A percentile compares a stretch with the other conserved stretches of the same genome.
Conservation (phyloP, 2,329 filamentous ascomycete species). For the Pestalotiopsis sp. region DNA sequence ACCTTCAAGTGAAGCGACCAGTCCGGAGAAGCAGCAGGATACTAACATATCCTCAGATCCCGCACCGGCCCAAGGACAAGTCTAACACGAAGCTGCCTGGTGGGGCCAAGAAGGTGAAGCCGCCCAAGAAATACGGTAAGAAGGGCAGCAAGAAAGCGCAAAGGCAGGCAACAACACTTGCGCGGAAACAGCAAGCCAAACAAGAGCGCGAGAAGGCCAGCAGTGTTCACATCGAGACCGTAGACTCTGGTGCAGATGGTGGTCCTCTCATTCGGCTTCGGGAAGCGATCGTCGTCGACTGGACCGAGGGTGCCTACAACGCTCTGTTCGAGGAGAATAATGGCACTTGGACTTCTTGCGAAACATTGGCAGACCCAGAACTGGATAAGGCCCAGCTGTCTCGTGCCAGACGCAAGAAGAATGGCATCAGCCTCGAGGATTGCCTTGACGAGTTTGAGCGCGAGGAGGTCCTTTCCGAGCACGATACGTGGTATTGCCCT, state of each 20-base stretch:
- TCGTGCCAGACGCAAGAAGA: constrained; percentile 67
- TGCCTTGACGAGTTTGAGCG: constrained; percentile 95
- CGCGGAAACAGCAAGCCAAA: constrained; percentile 31
- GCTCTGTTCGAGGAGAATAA: constrained; percentile 66
- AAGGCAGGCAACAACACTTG: constrained; percentile 33
- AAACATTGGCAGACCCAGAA: constrained; percentile 61
- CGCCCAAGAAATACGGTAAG: constrained; percentile 47
- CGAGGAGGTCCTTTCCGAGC: constrained; percentile 88
- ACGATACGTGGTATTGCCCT: constrained; percentile 97
- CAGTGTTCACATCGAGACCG: constrained; percentile 29
- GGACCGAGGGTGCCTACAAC: constrained; percentile 72
- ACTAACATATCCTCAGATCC: constrained; percentile 14
- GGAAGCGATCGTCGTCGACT: constrained; percentile 87
- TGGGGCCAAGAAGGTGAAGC: constrained; percentile 51
- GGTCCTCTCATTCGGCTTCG: constrained; percentile 75
- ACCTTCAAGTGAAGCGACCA: not conserved
- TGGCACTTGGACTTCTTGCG: constrained; percentile 56
- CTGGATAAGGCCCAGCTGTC: constrained; percentile 64
- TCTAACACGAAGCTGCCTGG: constrained; percentile 23
- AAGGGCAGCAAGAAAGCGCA: constrained; percentile 50
- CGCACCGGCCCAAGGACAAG: constrained; percentile 20
- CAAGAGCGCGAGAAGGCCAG: constrained; percentile 20
- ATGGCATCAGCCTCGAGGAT: constrained; percentile 82
- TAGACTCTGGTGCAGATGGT: constrained; percentile 42
- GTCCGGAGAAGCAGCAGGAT: not conserved